Conservation (phyloP, 2,329 filamentous ascomycete genomes). For the Monosporascus sp. region DNA sequence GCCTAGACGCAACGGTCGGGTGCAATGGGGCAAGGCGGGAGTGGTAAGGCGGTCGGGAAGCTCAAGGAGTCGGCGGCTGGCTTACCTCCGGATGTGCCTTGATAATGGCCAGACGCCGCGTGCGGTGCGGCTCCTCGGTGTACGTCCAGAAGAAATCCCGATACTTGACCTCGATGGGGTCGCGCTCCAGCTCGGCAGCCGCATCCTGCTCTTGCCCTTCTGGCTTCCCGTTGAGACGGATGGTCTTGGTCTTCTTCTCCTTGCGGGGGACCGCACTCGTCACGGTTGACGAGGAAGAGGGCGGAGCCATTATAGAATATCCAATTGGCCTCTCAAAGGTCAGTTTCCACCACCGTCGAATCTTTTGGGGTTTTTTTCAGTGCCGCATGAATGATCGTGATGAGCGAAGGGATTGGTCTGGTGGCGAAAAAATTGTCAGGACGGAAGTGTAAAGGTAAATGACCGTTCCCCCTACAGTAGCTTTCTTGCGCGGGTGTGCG, state of each 20-base stretch:
- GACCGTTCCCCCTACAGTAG: too few relatives aligned
- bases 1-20: too few relatives aligned
- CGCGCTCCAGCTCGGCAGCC: constrained; percentile 22
- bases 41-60: constrained; percentile 2
- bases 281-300: constrained; percentile 21
- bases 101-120: constrained; percentile 87
- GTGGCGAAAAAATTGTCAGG: not conserved
- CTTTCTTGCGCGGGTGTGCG: not conserved
- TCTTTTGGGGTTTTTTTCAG: not conserved
- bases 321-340: not conserved
- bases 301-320: constrained; percentile 18
- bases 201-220: constrained; percentile 8
- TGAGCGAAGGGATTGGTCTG: not conserved
- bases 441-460: not conserved
- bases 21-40: constrained; percentile 12
- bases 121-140: constrained; percentile 94
- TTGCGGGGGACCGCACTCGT: constrained; percentile 16
- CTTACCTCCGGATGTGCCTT: constrained; percentile 92
- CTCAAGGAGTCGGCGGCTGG: constrained; percentile 1
- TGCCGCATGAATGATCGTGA: not conserved
- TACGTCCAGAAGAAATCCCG: constrained; percentile 96
- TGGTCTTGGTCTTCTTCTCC: constrained; percentile 17
- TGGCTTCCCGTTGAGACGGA: constrained; percentile 18
- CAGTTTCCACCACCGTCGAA: not conserved
- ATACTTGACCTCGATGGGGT: constrained; percentile 37